Evolutionary conservation across 2,329 filamentous ascomycete species (phyloP).

Genomic region (Aureobasidium namibiae): DNA sequence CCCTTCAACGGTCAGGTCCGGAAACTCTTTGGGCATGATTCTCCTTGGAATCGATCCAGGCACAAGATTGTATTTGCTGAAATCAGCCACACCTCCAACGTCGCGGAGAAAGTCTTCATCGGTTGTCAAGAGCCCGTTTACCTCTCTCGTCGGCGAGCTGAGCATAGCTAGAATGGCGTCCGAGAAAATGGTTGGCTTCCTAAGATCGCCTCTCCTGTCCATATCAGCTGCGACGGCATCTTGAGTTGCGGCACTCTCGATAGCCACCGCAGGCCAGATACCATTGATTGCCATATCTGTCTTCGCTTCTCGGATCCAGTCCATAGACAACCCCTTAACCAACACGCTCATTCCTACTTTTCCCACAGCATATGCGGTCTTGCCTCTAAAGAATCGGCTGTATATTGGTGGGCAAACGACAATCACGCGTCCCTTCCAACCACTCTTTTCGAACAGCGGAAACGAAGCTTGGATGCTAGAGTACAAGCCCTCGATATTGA

Average conservation of each 20-base stretch:
- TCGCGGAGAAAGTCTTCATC: conserved; percentile 74
- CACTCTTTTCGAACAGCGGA: conserved; percentile 50
- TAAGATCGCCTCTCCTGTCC: not conserved
- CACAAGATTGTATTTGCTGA: conserved; percentile 64
- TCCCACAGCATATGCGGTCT: conserved; percentile 71
- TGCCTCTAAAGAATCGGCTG: conserved; percentile 74
- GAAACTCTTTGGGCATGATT: conserved; percentile 68
- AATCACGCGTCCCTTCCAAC: conserved; percentile 54
- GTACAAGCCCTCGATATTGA: conserved; percentile 71
- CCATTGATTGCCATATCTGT: conserved; percentile 67
- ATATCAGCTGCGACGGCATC: conserved; percentile 34
- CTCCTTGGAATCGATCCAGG: conserved; percentile 55
- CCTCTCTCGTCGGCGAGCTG: conserved; percentile 45
- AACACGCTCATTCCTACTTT: conserved; percentile 78
- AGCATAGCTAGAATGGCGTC: conserved; percentile 71
- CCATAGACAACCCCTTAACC: conserved; percentile 75
- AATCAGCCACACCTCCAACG: conserved; percentile 58
- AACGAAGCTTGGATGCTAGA: conserved; percentile 59
- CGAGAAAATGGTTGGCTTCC: conserved; percentile 58
- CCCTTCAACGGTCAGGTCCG: conserved; percentile 63
- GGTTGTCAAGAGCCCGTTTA: conserved; percentile 65
- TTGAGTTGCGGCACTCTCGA: conserved; percentile 67
- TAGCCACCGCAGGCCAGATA: conserved; percentile 71
- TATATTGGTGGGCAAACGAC: conserved; percentile 82
- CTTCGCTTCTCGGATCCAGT: conserved; percentile 60